Conservation (phyloP, 2,329 filamentous ascomycete genomes). For the Sordariomycetes sp. region DNA sequence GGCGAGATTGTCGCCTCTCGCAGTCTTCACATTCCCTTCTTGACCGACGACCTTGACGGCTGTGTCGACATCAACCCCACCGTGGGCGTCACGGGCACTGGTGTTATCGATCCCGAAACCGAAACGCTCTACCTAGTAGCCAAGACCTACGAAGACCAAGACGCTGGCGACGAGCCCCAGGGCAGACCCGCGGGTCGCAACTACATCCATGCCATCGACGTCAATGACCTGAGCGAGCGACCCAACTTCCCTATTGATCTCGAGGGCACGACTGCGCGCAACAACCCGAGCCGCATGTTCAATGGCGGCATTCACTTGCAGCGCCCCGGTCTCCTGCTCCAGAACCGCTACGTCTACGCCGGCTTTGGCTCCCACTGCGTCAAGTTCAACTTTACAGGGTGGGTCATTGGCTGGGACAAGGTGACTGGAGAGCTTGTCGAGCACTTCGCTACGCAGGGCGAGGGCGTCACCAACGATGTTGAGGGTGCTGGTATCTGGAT, state of each 20-base stretch:
- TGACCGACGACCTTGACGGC: slow-evolving; percentile 35
- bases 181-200: slow-evolving; percentile 23
- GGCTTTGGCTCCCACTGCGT: slow-evolving; percentile 48
- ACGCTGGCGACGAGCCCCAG: slow-evolving; percentile 15
- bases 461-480: slow-evolving; percentile 24
- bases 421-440: slow-evolving; percentile 25
- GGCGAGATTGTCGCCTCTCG: slow-evolving; percentile 37
- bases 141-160: slow-evolving; percentile 30
- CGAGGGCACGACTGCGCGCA: slow-evolving; percentile 34
- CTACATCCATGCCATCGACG: slow-evolving; percentile 26
- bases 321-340: slow-evolving; percentile 34
- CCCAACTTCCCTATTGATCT: slow-evolving; percentile 37
- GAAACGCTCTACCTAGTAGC: slow-evolving; percentile 33
- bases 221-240: slow-evolving; percentile 24
- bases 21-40: slow-evolving; percentile 39
- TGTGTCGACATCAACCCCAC: slow-evolving; percentile 39
- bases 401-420: slow-evolving; percentile 39
- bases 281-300: slow-evolving; percentile 38
- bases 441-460: slow-evolving; percentile 29
- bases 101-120: slow-evolving; percentile 33
- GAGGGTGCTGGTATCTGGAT: slow-evolving; percentile 35
- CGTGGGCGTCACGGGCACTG: slow-evolving; percentile 35
- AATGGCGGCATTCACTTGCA: slow-evolving; percentile 43
- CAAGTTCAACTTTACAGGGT: slow-evolving; percentile 45
- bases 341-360: slow-evolving; percentile 37